Evolutionary conservation across 2,329 filamentous ascomycete species (phyloP).

Genomic region (Rhinocladiella mackenziei): DNA sequence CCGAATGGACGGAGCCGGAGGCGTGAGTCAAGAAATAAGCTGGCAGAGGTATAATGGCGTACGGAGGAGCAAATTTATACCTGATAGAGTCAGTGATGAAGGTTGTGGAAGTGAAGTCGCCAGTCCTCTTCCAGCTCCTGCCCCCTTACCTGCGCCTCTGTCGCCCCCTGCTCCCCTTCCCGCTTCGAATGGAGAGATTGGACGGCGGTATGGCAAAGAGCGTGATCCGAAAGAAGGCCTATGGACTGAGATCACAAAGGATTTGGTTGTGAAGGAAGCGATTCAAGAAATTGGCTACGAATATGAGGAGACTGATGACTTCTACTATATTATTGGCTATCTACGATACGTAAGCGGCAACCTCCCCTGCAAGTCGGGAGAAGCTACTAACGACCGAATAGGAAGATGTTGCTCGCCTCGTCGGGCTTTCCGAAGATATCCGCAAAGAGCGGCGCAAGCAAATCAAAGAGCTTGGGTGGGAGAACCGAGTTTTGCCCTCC

Average conservation of each 20-base stretch:
- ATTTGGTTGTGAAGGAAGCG: conserved; percentile 79
- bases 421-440: conserved; percentile 78
- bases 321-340: conserved; percentile 92
- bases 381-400: conserved; percentile 41
- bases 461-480: conserved; percentile 56
- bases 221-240: conserved; percentile 55
- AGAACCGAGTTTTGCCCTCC: conserved; percentile 35
- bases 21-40: conserved; percentile 69
- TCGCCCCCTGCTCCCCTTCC: conserved; percentile 32
- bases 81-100: conserved; percentile 55
- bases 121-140: conserved; percentile 35
- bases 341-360: conserved; percentile 68
- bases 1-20: conserved; percentile 74
- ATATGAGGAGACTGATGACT: conserved; percentile 83
- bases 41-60: conserved; percentile 79
- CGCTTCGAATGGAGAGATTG: conserved; percentile 36
- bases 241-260: conserved; percentile 97
- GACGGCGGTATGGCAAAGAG: conserved; percentile 42
- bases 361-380: no score
- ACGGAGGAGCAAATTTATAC: conserved; percentile 67
- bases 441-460: conserved; percentile 60
- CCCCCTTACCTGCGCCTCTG: conserved; percentile 10
- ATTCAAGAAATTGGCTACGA: conserved; percentile 80
- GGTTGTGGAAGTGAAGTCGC: conserved; percentile 52
- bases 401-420: conserved; percentile 83